Evolutionary conservation across 106 monocot genomes (phyloP).

Genomic region (Alisma plantagoaquatica): DNA sequence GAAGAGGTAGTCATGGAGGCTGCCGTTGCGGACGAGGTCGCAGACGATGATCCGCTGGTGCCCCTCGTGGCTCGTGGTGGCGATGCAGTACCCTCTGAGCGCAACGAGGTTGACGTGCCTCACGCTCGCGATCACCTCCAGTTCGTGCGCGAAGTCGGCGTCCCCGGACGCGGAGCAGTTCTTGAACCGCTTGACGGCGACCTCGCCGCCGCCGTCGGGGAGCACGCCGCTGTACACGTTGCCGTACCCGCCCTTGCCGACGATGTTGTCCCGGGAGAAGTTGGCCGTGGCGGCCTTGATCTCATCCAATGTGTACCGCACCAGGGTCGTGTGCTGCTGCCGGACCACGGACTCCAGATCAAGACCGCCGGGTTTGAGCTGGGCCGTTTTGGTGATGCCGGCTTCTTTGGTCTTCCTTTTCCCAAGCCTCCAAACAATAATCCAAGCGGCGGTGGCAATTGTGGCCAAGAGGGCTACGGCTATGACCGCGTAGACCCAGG

Average conservation of each 20-base stretch:
- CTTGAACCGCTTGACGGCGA: slow-evolving; percentile 75
- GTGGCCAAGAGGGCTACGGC: slow-evolving; percentile 17
- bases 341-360: slow-evolving; percentile 39
- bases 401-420: slow-evolving; percentile 1
- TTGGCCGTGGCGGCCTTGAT: slow-evolving; percentile 57
- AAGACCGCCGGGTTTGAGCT: too few species aligned
- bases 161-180: slow-evolving; percentile 79
- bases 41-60: slow-evolving; percentile 94
- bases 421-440: slow-evolving; percentile 5
- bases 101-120: slow-evolving; percentile 78
- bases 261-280: slow-evolving; percentile 43
- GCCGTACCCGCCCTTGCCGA: slow-evolving; percentile 61
- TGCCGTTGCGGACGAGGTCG: slow-evolving; percentile 76
- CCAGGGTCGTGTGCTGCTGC: slow-evolving; percentile 56
- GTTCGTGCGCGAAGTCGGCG: slow-evolving; percentile 66
- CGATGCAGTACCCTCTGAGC: slow-evolving; percentile 75
- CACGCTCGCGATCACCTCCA: slow-evolving; percentile 86
- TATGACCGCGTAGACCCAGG: slow-evolving; percentile 33
- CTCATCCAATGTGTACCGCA: slow-evolving; percentile 62
- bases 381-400: background rate
- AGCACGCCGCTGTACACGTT: slow-evolving; percentile 56
- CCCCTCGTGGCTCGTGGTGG: slow-evolving; percentile 54
- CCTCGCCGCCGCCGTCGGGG: slow-evolving; percentile 28
- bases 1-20: slow-evolving; percentile 85
- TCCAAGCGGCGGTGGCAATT: background rate